Base-by-base conservation (phyloP, 1,284 basidiomycete species). In the Trichosporon sp. region DNA sequence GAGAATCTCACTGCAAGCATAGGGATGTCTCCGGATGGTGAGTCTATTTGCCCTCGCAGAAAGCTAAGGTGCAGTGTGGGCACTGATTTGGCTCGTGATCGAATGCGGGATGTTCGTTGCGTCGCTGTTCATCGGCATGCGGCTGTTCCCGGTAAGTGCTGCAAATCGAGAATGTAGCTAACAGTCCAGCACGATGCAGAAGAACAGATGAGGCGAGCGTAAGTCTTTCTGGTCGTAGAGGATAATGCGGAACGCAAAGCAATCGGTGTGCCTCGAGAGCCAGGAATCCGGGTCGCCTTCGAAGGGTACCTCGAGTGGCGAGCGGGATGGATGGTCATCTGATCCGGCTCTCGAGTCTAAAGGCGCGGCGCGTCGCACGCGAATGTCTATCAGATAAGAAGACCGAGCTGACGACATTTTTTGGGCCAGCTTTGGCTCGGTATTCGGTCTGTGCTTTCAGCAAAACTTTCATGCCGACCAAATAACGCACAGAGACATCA, bases 51-150 rank as follows among this genome's bases (percentile, higher is more conserved):
- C 16, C 31, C 32, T 27, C 14, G 0, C 5, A 4, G 23, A 9
- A 44, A 7, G 40, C 61, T 61, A 56, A 36, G 23, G n/a, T 44
- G 7, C 63, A 78, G 78, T 65, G 3, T 81, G 78, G 77, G 72
- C 74, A 3, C 58, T 73, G 1, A 62, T 73, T 27, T 80, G 76
- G 76, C 73, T 78, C 63, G 56, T 72, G 9, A 78, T 72, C 63
- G 74, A 77, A 23, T 56, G 64, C 14, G 63, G 78, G 23, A 73
- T 80, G 7, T 79, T 80, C 60, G 70, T 72, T 14, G 68, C 73
- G 16, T 76, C 78, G 1, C 70, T 80, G 19, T 77, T 81, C 61
- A 79, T 78, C 0, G 80, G 79, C 2, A 78, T 81, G 21, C 67
- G 65, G 10, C 74, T 78, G 3, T 81, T 79, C 73, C 71, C 72